phyloP scores from a whole-genome alignment of 192 early-diverging fungal species.

The Mycoemilia scoparia region DNA sequence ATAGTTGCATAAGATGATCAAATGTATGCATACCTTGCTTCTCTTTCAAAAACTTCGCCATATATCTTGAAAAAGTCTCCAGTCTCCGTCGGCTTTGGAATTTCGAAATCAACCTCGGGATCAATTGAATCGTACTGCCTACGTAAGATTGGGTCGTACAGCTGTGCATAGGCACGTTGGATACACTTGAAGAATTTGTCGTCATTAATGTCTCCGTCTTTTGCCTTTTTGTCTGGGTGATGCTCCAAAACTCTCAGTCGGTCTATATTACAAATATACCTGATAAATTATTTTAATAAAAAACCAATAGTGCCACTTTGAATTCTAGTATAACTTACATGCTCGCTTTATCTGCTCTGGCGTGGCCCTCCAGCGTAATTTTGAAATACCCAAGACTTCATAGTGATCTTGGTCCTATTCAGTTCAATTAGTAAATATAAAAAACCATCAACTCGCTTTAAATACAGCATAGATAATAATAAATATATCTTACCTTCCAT shows the following conservation, averaged over 20 bases:
- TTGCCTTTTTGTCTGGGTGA: conserved; percentile 62
- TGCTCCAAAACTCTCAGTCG: conserved; percentile 26
- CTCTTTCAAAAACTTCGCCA: conserved; percentile 46
- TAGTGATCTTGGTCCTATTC: conserved; percentile 59
- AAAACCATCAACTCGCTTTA: too few species aligned
- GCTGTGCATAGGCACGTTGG: conserved; percentile 52
- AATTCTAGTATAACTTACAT: conserved; percentile 21
- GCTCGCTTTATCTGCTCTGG: conserved; percentile 59
- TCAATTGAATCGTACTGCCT: conserved; percentile 67
- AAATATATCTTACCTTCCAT: conserved; percentile 37
- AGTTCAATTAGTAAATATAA: too few species aligned
- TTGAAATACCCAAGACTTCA: conserved; percentile 50
- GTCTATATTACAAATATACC: not conserved
- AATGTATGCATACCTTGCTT: conserved; percentile 34
- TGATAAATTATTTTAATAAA: conserved; percentile 54
- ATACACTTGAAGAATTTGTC: conserved; percentile 72
- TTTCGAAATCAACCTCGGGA: conserved; percentile 43
- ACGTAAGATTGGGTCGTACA: conserved; percentile 47
- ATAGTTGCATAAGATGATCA: too few species aligned
- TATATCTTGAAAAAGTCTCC: conserved; percentile 21
- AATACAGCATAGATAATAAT: too few species aligned
- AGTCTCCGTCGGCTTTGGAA: conserved; percentile 6
- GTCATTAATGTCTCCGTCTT: conserved; percentile 17
- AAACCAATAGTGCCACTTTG: conserved; percentile 35
- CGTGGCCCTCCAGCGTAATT: conserved; percentile 43